phyloP scores from a whole-genome alignment of 2,329 filamentous ascomycete genomes.

The Sarocladium brachiariae region DNA sequence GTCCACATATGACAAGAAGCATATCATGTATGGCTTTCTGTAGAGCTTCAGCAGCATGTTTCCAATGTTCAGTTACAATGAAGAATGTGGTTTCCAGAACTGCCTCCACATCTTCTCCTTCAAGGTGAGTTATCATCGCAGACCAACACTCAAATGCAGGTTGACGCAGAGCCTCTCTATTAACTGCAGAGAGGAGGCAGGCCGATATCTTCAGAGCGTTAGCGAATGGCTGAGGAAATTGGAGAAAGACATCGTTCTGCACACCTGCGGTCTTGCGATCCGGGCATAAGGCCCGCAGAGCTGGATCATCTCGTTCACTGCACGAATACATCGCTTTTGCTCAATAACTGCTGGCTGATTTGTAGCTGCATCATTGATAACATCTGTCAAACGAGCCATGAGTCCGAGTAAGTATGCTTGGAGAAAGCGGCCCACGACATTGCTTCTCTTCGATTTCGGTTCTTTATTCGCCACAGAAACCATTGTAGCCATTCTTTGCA shows the following conservation, averaged over 20 bases:
- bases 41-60: constrained; percentile 52
- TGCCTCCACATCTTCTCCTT: constrained; percentile 69
- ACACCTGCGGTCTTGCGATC: constrained; percentile 77
- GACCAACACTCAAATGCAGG: constrained; percentile 80
- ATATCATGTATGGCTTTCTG: constrained; percentile 54
- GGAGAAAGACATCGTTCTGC: constrained; percentile 17
- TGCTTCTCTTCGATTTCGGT: constrained; percentile 40
- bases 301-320: constrained; percentile 81
- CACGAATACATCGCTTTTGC: constrained; percentile 69
- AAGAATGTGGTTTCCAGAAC: constrained; percentile 87
- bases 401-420: constrained; percentile 80
- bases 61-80: constrained; percentile 78
- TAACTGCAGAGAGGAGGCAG: constrained; percentile 80
- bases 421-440: constrained; percentile 66
- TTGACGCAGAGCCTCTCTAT: constrained; percentile 66
- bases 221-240: background rate
- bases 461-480: constrained; percentile 34
- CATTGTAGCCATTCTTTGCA: constrained; percentile 38
- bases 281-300: constrained; percentile 67
- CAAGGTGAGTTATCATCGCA: constrained; percentile 66
- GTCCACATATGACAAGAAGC: constrained; percentile 45
- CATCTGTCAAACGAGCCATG: constrained; percentile 73
- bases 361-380: constrained; percentile 60
- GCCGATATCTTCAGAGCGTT: constrained; percentile 63
- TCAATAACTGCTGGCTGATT: constrained; percentile 54